These are phyloP conservation scores for Claviceps sp. DNA, from an alignment of 2,329 filamentous ascomycete species.

Conservation along the genomic window DNA sequence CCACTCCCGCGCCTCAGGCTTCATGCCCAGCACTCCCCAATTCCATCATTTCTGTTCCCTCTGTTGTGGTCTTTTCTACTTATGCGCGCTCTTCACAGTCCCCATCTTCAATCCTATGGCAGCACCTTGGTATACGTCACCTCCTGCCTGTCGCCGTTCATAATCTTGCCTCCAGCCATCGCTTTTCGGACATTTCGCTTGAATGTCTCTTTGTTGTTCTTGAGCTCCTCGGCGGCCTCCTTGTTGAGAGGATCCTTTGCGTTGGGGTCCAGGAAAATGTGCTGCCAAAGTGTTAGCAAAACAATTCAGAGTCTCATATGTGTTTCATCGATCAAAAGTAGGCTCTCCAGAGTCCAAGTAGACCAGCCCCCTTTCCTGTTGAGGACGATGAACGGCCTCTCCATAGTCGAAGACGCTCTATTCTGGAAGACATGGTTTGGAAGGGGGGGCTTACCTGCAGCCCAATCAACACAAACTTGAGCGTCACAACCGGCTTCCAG, in stretches of 20 bases:
- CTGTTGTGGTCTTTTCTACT: neutral
- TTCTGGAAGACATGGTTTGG: too few relatives aligned
- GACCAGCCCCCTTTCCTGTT: too few relatives aligned
- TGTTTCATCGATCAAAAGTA: too few relatives aligned
- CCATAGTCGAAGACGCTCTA: too few relatives aligned
- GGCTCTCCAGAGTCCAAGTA: too few relatives aligned
- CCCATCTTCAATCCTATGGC: constrained; percentile 31
- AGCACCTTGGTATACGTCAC: constrained; percentile 67
- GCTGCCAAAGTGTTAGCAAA: constrained; percentile 37
- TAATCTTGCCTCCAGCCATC: constrained; percentile 67
- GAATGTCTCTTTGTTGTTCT: constrained; percentile 74
- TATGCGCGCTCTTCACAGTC: neutral
- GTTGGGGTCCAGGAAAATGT: constrained; percentile 95
- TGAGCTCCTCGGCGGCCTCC: constrained; percentile 86
- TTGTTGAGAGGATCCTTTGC: constrained; percentile 97
- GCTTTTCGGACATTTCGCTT: constrained; percentile 77
- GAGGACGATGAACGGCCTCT: too few relatives aligned
- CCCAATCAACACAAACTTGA: constrained; percentile 93
- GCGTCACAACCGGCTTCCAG: constrained; percentile 95
- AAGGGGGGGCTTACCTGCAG: constrained; percentile 50
- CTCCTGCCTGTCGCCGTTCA: constrained; percentile 30
- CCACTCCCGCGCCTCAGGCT: neutral
- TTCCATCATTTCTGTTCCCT: neutral
- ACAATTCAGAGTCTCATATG: too few relatives aligned
- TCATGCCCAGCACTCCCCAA: neutral